These are phyloP conservation scores for Penicillium sp. DNA, from an alignment of 2,329 filamentous ascomycete species.

Conservation along the genomic window DNA sequence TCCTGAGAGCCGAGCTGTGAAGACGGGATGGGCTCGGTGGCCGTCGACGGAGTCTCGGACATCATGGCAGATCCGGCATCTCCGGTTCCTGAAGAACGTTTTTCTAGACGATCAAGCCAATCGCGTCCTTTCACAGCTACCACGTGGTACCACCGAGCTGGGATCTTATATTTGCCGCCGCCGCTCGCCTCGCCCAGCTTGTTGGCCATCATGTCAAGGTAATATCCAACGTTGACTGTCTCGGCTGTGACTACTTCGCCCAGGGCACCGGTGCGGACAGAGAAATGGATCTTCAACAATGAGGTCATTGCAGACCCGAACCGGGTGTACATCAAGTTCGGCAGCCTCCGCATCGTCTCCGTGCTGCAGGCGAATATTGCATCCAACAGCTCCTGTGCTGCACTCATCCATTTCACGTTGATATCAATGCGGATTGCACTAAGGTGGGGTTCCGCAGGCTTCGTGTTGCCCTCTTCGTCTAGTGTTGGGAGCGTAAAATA, in stretches of 20 bases:
- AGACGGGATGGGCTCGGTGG: conserved; percentile 7
- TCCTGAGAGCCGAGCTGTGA: conserved; percentile 10
- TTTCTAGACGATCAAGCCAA: conserved; percentile 33
- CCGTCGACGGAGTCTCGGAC: conserved; percentile 16
- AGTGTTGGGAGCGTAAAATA: conserved; percentile 34
- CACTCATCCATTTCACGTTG: conserved; percentile 39
- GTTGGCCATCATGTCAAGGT: conserved; percentile 30
- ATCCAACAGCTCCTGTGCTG: conserved; percentile 35
- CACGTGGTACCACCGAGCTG: conserved; percentile 34
- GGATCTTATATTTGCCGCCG: conserved; percentile 34
- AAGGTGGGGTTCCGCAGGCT: conserved; percentile 15
- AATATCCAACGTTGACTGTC: conserved; percentile 31
- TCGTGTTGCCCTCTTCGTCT: conserved; percentile 19
- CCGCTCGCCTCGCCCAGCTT: conserved; percentile 35
- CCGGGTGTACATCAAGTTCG: conserved; percentile 35
- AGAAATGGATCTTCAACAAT: conserved; percentile 36
- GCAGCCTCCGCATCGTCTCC: conserved; percentile 34
- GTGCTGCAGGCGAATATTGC: conserved; percentile 33
- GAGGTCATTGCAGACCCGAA: conserved; percentile 33
- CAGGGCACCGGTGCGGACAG: conserved; percentile 29
- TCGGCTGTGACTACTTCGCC: conserved; percentile 32
- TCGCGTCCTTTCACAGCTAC: conserved; percentile 32
- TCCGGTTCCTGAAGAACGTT: conserved; percentile 17
- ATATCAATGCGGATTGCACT: conserved; percentile 38
- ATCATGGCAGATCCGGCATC: conserved; percentile 7